A percentile compares a stretch with the other conserved stretches of the same genome.
Evolutionary conservation across 2,329 filamentous ascomycete species (phyloP).

Genomic region (Dactylellina parvicollis): DNA sequence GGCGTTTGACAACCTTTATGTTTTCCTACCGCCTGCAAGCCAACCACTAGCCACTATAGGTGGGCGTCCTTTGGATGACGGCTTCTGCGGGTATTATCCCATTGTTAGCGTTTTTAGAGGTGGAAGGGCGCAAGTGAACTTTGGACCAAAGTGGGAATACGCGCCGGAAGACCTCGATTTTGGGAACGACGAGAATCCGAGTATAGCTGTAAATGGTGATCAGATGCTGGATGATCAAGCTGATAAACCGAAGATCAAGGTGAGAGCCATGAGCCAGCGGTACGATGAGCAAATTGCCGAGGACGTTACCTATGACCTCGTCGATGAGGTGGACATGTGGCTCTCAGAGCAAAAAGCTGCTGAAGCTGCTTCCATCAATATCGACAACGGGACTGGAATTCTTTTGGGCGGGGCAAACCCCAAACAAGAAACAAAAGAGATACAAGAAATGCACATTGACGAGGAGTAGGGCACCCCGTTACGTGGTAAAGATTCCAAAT

Average conservation of each 20-base stretch:
- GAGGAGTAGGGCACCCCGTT: constrained; percentile 42
- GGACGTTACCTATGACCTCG: constrained; percentile 89
- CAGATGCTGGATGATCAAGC: constrained; percentile 61
- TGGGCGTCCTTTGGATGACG: constrained; percentile 88
- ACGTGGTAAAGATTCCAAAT: neutral
- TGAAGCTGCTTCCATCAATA: neutral
- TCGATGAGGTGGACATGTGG: constrained; percentile 95
- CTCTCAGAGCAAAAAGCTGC: constrained; percentile 68
- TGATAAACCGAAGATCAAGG: constrained; percentile 6
- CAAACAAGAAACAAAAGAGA: constrained; percentile 46
- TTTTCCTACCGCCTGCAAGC: constrained; percentile 90
- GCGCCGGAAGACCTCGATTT: constrained; percentile 72
- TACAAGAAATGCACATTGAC: constrained; percentile 51
- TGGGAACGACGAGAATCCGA: constrained; percentile 59
- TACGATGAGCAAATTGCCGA: constrained; percentile 95
- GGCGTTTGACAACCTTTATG: constrained; percentile 84
- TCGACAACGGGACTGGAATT: neutral
- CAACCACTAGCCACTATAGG: constrained; percentile 76
- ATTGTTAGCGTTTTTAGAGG: constrained; percentile 91
- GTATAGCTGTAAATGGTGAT: constrained; percentile 59
- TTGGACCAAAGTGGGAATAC: constrained; percentile 91
- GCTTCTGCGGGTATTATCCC: constrained; percentile 94
- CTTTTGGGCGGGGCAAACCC: constrained; percentile 4
- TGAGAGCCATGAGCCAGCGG: constrained; percentile 75
- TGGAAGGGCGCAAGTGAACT: constrained; percentile 90